Evolutionary conservation across 805 yeast species (phyloP).

Genomic region (Wickerhamia fluorescens): DNA sequence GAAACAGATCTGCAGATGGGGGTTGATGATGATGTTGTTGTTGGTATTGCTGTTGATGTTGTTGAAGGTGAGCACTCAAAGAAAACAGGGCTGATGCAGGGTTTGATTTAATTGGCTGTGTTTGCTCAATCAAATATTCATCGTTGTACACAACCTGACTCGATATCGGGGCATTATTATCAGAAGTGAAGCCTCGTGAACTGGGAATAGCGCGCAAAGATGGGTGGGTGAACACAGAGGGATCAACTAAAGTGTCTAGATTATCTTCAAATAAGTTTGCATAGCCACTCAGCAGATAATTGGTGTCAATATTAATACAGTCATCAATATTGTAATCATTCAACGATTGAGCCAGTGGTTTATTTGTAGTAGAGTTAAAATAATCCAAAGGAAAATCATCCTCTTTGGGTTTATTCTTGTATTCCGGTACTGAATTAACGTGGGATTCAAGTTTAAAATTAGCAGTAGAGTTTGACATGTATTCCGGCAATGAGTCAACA

Average conservation of each 20-base stretch:
- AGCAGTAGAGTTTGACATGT: constrained; percentile 5
- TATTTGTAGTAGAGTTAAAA: no score
- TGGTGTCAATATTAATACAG: constrained; percentile 18
- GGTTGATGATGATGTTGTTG: no score
- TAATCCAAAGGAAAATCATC: constrained; percentile 72
- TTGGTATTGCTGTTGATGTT: no score
- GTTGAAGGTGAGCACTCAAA: no score
- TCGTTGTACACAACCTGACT: constrained; percentile 36
- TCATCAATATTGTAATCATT: constrained; percentile 24
- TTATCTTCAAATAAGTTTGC: constrained; percentile 10
- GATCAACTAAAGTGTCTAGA: constrained; percentile 15
- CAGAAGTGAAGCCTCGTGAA: neutral
- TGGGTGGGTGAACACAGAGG: constrained; percentile 13
- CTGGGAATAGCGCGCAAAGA: constrained; percentile 1
- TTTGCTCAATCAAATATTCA: constrained; percentile 45
- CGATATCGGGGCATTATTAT: constrained; percentile 3
- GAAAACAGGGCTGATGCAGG: no score
- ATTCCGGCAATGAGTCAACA: no score
- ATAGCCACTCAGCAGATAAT: constrained; percentile 9
- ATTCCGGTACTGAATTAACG: no score
- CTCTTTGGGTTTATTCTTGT: constrained; percentile 15
- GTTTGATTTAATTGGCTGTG: constrained; percentile 40
- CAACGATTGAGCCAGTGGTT: no score
- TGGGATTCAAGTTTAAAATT: no score
- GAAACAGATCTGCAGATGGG: no score